Base-by-base conservation (phyloP, 2,329 filamentous ascomycete genomes). In the Biscogniauxia sp. region DNA sequence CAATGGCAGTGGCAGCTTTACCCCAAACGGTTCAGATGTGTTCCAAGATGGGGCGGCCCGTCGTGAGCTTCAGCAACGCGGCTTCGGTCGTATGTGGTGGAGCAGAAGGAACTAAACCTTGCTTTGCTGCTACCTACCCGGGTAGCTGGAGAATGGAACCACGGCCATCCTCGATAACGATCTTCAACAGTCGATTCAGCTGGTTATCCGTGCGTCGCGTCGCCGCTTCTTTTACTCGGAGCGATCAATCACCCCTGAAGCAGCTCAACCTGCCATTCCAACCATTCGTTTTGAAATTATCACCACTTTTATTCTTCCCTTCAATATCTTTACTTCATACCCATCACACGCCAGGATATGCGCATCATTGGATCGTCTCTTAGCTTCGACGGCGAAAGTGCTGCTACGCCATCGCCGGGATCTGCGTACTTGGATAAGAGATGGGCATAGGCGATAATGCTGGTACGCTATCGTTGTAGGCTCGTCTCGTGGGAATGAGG, bases 1-100 rank as follows among this genome's bases (percentile, higher is more conserved):
- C 50, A 65, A 28, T 49, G 73, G 70, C 62, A 71, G 71, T 53
- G 72, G 69, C 1, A 74, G 70, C 62, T 78, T 74, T 7, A 73
- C 74, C 9, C 69, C 57, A 25, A 76, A 81, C 51, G 74, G 75
- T 1, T 72, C 72, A 1, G 79, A 78, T 62, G 78, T 78, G 23
- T 81, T 84, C 64, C 77, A 85, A 64, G 86, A 89, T 68, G 85
- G 85, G 6, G 86, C 86, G 11, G 86, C 86, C 1, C 78, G 81
- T 32, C 80, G 86, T 13, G 86, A 88, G 72, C 70, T 72, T 15
- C 74, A 81, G 58, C 81, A 88, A 73, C 82, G 86, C 23, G 85
- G 86, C n/a, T 84, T 88, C 60, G 75, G 79, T 49, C 77, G 79
- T 55, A 69, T 79, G 51, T 72, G 74, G 60, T 75, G 73, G 71